Evolutionary conservation across 2,329 filamentous ascomycete genomes (phyloP).

Genomic region (Penicillium janthinellum): DNA sequence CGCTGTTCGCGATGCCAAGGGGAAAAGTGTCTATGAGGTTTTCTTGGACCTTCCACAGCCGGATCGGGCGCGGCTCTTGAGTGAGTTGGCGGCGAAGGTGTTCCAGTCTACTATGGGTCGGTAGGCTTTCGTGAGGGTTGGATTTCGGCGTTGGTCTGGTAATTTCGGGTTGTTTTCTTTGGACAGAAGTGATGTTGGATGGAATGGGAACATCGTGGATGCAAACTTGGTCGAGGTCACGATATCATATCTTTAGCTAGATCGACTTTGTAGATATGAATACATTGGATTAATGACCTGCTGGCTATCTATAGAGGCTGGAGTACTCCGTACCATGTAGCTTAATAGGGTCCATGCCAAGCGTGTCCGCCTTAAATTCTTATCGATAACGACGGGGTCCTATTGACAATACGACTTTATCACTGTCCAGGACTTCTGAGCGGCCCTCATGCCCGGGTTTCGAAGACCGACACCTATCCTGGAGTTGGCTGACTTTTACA

Average conservation of each 20-base stretch:
- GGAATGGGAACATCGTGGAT: not conserved
- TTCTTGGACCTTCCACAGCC: conserved; percentile 82
- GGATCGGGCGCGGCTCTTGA: conserved; percentile 78
- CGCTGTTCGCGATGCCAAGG: conserved; percentile 82
- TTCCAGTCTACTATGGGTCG: conserved; percentile 56
- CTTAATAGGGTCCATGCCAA: not conserved
- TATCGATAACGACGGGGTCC: conserved; percentile 31
- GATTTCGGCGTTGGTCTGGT: conserved; percentile 7
- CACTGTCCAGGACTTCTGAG: too few species aligned
- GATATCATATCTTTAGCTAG: not conserved
- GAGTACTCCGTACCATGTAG: not conserved
- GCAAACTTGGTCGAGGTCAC: not conserved
- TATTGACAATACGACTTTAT: conserved; percentile 10
- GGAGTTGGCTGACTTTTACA: not conserved
- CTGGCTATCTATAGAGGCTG: not conserved
- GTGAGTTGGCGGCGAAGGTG: conserved; percentile 81
- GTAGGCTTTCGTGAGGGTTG: conserved; percentile 12
- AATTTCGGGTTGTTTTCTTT: not conserved
- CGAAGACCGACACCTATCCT: not conserved
- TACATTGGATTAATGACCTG: not conserved
- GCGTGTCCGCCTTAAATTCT: not conserved
- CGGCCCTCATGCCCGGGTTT: too few species aligned
- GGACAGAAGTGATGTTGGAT: not conserved
- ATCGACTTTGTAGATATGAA: not conserved
- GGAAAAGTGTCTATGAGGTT: conserved; percentile 92